Evolutionary conservation across 371 early-diverging fungal species (phyloP), one percentile per base, ranked within the genome.

Genomic region (Blakeslea trispora): DNA sequence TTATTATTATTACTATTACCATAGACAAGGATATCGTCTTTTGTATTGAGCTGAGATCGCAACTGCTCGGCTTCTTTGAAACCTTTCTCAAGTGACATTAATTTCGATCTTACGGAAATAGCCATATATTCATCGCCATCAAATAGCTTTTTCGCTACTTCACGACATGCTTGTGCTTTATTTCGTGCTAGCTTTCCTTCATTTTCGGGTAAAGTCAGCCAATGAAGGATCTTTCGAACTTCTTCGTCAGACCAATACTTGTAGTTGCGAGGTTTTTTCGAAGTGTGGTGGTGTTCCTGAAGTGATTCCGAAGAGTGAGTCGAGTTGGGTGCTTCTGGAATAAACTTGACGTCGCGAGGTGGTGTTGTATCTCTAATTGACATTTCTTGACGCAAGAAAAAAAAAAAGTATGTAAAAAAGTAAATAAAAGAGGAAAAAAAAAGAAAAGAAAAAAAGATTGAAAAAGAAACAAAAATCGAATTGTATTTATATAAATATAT

Each of bases 171-270:
- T 28, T 63, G 64, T 17, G 64, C 64, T 34, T 63, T 63, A 41
- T 63, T 63, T 9, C 59, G 39, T 21, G 53, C 24, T 24, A 63
- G 31, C 44, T 63, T 63, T 13, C 64, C 64, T 34, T 63, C 64
- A 34, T 63, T 63, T 40, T 57, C 64, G 18, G 64, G 64, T 19
- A 58, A 43, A 13, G 50, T 63, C 2, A 63, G 40, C 64, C 64
- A 63, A 18, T 50, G 19, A 17, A 63, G 39, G 22, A 63, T 63
- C 34, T 49, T 63, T 44, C 34, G 53, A 3, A 63, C 55, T 63
- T 63, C 64, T 5, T 63, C 59, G 41, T 63, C 64, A n/a, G 64
- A 63, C 64, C 64, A 63, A 19, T 63, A 63, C 40, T 63, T 63
- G 31, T 63, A 63, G 39, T 63, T 63, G 21, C 64, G 42, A 11